These are phyloP conservation scores for Ophiostoma australiae DNA, from an alignment of 2,329 filamentous ascomycete species.

Conservation along the genomic window DNA sequence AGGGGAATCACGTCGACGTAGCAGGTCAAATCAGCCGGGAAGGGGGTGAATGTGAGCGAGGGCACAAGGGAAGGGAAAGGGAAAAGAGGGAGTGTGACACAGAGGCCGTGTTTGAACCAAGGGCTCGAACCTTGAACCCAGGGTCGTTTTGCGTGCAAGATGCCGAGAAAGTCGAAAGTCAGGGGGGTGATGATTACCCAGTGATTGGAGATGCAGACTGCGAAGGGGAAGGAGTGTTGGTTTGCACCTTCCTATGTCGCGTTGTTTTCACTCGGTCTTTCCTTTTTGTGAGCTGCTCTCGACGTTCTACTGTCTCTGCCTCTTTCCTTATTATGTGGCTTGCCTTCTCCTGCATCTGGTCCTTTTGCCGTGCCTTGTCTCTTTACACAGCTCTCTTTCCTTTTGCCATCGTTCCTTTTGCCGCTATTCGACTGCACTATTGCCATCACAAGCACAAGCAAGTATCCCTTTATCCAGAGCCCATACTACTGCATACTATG, in stretches of 20 bases:
- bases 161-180: conserved; percentile 8
- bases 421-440: neutral
- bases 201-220: neutral
- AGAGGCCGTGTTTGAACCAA: conserved; percentile 15
- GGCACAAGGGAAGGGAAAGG: neutral
- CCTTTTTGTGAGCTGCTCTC: neutral
- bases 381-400: too few species aligned
- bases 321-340: conserved; percentile 7
- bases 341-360: conserved; percentile 2
- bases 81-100: neutral
- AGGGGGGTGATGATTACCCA: neutral
- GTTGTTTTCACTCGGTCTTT: neutral
- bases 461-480: neutral
- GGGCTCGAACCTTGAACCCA: conserved; percentile 4
- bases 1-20: conserved; percentile 12
- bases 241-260: neutral
- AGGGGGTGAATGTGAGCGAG: conserved; percentile 3
- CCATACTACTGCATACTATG: neutral
- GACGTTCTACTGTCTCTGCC: neutral
- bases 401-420: neutral
- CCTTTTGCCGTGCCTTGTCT: neutral
- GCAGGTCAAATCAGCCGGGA: neutral
- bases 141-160: conserved; percentile 8
- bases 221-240: neutral
- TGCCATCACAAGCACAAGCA: neutral